These are phyloP conservation scores for Paxillus rubicundulus DNA, from an alignment of 768 basidiomycete genomes.

Conservation along the genomic window DNA sequence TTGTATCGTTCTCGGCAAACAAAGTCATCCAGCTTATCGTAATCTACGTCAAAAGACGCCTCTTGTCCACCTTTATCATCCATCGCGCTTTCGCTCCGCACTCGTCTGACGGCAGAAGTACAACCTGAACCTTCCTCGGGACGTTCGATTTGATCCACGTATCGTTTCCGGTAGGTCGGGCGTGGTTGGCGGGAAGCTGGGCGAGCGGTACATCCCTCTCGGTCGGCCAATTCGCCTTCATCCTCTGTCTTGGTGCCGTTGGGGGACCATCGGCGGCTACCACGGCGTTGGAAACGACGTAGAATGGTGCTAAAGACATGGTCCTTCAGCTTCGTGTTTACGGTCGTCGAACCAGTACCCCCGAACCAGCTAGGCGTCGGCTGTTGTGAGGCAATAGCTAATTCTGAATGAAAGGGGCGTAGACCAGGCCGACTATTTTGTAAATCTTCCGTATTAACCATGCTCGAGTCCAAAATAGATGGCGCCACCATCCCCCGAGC, in stretches of 20 bases:
- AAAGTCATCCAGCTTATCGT: conserved; percentile 23
- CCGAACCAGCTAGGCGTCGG: conserved; percentile 63
- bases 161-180: conserved; percentile 18
- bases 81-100: conserved; percentile 59
- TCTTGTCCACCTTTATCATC: conserved; percentile 35
- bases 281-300: conserved; percentile 62
- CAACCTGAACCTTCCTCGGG: conserved; percentile 38
- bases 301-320: conserved; percentile 92
- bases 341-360: conserved; percentile 88
- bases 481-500: conserved; percentile 32
- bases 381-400: conserved; percentile 26
- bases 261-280: conserved; percentile 24
- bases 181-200: conserved; percentile 3
- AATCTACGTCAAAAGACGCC: conserved; percentile 46
- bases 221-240: conserved; percentile 50
- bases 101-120: conserved; percentile 50
- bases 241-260: conserved; percentile 50
- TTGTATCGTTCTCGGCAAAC: conserved; percentile 16
- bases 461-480: conserved; percentile 22
- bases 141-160: conserved; percentile 35
- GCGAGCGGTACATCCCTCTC: conserved; percentile 33
- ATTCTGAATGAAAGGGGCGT: conserved; percentile 42
- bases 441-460: conserved; percentile 26
- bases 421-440: conserved; percentile 31
- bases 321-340: conserved; percentile 92